Evolutionary conservation across 805 yeast genomes (phyloP), one percentile per base, ranked within the genome.

Genomic region (Dipodascus geniculatus): DNA sequence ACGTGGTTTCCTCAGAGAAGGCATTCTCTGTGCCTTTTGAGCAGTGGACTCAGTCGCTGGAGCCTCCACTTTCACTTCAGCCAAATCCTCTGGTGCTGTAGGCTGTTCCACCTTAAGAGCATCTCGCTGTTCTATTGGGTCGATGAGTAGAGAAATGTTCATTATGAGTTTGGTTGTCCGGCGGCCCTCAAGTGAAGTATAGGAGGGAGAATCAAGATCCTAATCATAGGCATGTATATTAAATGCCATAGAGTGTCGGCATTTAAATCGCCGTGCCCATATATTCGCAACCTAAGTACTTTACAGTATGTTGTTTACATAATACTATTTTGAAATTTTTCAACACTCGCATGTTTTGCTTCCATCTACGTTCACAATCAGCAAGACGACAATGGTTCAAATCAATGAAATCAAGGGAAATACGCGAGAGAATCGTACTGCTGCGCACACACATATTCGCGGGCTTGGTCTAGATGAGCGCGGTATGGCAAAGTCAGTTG

Each of bases 401-500:
- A 83, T 86, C 62, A 80, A 74, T 68, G 95, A 87, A 68, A 85
- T 87, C 50, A 85, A 81, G 60, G 83, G 85, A 53, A 60, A 68
- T 23, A 57, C 73, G 51, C 74, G 82, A 54, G 85, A 81, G 55
- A 74, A 78, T 54, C 77, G 96, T 60, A 87, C 96, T 1, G 96
- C 98, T 0, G 93, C 99, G 2, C 99, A 91, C 67, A 90, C 99
- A 1, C 99, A 91, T 67, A 91, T 91, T 75, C 85, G 84, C 63
- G 98, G 98, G 1, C 77, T 91, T 19, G 99, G 99, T 1, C 74
- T 91, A 51, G 96, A 91, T 66, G 98, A 90, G 60, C 82, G 78
- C 57, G 96, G 97, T 42, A 69, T 76, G 42, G 96, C 98, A 31
- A 85, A 85, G 60, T 78, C 77, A 49, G 78, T 83, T 42, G 96